Evolutionary conservation across 331 rosid species (phyloP).

Genomic region (Quercus tomentella): DNA sequence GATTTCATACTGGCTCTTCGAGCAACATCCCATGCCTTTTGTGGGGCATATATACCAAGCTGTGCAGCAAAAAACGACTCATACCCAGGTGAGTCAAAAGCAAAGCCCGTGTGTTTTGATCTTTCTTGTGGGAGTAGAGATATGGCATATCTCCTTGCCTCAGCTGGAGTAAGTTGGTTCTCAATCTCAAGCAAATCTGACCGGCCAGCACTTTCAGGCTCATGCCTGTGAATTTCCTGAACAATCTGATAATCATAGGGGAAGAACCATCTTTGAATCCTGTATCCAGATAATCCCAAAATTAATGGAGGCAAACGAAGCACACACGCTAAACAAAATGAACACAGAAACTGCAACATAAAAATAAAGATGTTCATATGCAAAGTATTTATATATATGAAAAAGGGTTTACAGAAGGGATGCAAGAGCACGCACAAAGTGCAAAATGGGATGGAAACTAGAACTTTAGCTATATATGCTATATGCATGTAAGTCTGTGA

Average conservation of each 20-base stretch:
- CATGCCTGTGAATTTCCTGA: conserved; percentile 85
- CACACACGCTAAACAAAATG: neutral
- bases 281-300: conserved; percentile 32
- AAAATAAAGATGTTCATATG: neutral
- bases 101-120: conserved; percentile 96
- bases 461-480: neutral
- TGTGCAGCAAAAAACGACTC: conserved; percentile 92
- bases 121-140: conserved; percentile 75
- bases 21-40: conserved; percentile 98
- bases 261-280: conserved; percentile 93
- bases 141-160: conserved; percentile 80
- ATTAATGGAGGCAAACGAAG: neutral
- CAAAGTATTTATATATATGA: neutral
- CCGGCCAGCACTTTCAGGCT: conserved; percentile 49
- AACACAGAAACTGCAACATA: neutral
- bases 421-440: neutral
- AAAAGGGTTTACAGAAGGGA: neutral
- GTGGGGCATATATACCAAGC: conserved; percentile 73
- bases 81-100: conserved; percentile 92
- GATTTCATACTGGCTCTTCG: conserved; percentile 83
- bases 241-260: conserved; percentile 91
- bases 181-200: conserved; percentile 57
- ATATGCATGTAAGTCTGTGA: neutral
- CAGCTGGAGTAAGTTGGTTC: conserved; percentile 59
- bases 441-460: neutral